Base-by-base conservation (phyloP, 768 basidiomycete genomes). In the Rhizopogon rudus region DNA sequence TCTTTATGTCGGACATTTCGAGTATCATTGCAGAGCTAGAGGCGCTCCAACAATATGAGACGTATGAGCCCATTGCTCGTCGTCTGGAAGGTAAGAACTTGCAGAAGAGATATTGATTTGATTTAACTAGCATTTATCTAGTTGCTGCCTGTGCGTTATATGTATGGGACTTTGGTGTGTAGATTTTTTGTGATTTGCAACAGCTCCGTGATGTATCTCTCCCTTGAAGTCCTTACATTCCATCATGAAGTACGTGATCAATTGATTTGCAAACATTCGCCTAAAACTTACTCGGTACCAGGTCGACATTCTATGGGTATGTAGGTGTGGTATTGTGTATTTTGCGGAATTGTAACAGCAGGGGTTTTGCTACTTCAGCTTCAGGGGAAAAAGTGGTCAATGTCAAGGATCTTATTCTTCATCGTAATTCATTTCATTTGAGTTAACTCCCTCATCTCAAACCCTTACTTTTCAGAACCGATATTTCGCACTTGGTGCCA, bases 281-380 rank as follows among this genome's bases (percentile, higher is more conserved):
- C 29, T 53, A 17, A 45, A 5, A 3, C 9, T 13, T 43, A 25
- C 12, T 37, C 10, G 29, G 8, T 3, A 5, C 52, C 4, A 53
- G 52, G 52, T 53, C 43, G 17, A 45, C 12, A 44, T 53, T 22
- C 13, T 52, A 42, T 53, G 52, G 52, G 52, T 53, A 33, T 9
- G 52, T 45, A 20, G 14, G 52, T 45, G 40, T n/a, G 13, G 5
- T 20, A 5, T 5, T 44, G 44, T 48, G 6, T 29, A 35, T 35
- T 50, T 5, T n/a, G 5, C 8, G 2, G 3, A 25, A 17, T 31
- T 13, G 12, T 31, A 29, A 22, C 22, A 29, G 35, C 12, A 4
- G 35, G 35, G 10, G 3, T 9, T 35, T 7, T 13, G 33, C 20
- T 13, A 51, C 6, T 33, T 29, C 10, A 45, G 29, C 16, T 43